Conservation (phyloP, 331 rosid genomes). For the Erythrophleum ivorense region DNA sequence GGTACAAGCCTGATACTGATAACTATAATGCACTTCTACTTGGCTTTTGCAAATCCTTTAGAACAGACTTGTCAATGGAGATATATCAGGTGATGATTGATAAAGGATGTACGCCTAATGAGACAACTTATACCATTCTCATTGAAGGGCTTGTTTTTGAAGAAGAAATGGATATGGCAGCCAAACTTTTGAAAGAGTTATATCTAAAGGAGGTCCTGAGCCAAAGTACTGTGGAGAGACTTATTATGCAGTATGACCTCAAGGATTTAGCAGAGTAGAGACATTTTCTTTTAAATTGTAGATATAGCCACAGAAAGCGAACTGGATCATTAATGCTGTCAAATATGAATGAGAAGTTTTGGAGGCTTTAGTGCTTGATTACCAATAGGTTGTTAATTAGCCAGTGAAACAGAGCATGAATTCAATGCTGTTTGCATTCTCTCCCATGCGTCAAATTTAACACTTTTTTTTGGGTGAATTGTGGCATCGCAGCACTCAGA, state of each 20-base stretch:
- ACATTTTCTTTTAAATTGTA: slow-evolving; percentile 8
- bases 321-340: slow-evolving; percentile 30
- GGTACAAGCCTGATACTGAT: slow-evolving; percentile 59
- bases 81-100: slow-evolving; percentile 68
- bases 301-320: slow-evolving; percentile 26
- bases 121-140: slow-evolving; percentile 73
- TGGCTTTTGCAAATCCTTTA: slow-evolving; percentile 77
- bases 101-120: slow-evolving; percentile 78
- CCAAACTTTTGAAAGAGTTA: slow-evolving; percentile 63
- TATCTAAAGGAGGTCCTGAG: slow-evolving; percentile 58
- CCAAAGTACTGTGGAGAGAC: slow-evolving; percentile 67
- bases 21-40: slow-evolving; percentile 82
- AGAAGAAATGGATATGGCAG: slow-evolving; percentile 70
- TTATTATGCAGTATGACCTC: slow-evolving; percentile 73
- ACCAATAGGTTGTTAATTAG: slow-evolving; percentile 15
- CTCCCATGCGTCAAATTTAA: slow-evolving; percentile 7
- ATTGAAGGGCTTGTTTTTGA: slow-evolving; percentile 86
- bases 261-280: slow-evolving; percentile 51
- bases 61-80: slow-evolving; percentile 67
- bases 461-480: neutral
- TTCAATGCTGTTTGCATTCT: neutral
- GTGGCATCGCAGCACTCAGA: slow-evolving; percentile 18
- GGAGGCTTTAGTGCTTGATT: slow-evolving; percentile 18
- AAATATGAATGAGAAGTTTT: slow-evolving; percentile 13
- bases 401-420: slow-evolving; percentile 22